These are phyloP conservation scores for Plasmodium gonderi DNA, from an alignment of 169 alveolate genomes.

Conservation along the genomic window DNA sequence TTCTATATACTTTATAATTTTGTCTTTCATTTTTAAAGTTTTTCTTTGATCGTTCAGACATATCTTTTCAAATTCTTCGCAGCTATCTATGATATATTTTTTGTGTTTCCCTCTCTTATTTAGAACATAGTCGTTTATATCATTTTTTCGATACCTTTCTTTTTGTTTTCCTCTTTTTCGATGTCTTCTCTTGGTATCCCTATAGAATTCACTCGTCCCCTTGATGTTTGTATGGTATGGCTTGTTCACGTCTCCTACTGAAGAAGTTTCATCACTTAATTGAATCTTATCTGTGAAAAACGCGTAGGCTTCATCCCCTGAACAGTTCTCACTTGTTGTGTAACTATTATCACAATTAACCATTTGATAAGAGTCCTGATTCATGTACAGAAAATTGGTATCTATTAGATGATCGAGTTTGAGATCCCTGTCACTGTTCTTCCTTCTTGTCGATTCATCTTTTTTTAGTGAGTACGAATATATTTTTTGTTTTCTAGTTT, in stretches of 20 bases:
- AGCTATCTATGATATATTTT: slow-evolving; percentile 49
- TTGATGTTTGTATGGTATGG: background rate
- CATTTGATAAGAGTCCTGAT: background rate
- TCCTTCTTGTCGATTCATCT: background rate
- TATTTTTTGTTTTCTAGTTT: slow-evolving; percentile 21
- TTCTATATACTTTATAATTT: slow-evolving; percentile 49
- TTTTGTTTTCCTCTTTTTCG: background rate
- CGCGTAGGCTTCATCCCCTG: background rate
- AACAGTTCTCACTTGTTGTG: background rate
- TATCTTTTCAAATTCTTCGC: slow-evolving; percentile 31
- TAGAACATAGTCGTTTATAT: slow-evolving; percentile 11
- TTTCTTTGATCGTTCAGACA: slow-evolving; percentile 9
- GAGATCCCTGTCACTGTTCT: slow-evolving; percentile 13
- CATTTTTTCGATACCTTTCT: background rate
- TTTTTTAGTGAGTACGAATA: slow-evolving; percentile 22
- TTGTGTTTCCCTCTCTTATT: slow-evolving; percentile 8
- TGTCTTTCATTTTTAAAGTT: slow-evolving; percentile 30
- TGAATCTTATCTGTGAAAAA: background rate
- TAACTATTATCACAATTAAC: background rate
- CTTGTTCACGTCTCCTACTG: background rate
- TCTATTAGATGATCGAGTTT: slow-evolving; percentile 18
- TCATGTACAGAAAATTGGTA: slow-evolving; percentile 30
- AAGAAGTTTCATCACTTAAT: background rate
- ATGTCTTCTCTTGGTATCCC: background rate
- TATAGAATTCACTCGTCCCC: background rate